Base-by-base conservation (phyloP, 345 rosid species). In the Turritis glabra region DNA sequence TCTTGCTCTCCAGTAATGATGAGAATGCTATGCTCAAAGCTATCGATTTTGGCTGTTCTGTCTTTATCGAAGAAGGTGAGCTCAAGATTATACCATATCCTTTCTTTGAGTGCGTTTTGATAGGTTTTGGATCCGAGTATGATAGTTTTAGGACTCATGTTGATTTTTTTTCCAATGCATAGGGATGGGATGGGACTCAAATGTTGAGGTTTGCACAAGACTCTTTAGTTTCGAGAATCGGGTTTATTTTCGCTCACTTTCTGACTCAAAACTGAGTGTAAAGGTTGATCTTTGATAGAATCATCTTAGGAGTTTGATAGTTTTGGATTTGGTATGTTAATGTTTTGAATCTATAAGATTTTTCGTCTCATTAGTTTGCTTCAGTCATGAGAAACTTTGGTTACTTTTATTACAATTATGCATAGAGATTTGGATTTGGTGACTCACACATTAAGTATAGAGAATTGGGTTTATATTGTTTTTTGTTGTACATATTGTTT, bases 21-120 rank as follows among this genome's bases (percentile, higher is more conserved):
- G 84, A 82, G 41, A 79, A 67, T 5, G 89, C 93, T 22, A 80
- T 75, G 84, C 67, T 91, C 72, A 91, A 91, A 81, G 88, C 96
- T 8, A 89, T 89, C 21, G 97, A 88, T 76, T 91, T 91, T 58
- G 93, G 97, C 3, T 64, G 85, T 73, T 91, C 97, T 13, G 93
- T 91, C 3, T 91, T 83, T 84, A 84, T 88, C 17, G 88, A 89
- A 62, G 90, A 91, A 83, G 97, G 97, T 89, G 18, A 64, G 35
- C 9, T 61, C 27, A 19, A 50, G 7, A 50, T 22, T n/a, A n/a
- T n/a, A n/a, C n/a, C n/a, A n/a, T n/a, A n/a, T 21, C 14, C 8
- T 7, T 50, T 50, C 15, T 50, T 8, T 47, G 22, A 46, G 1
- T 46, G 12, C 4, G 51, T 33, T 46, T 2, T 8, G 12, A 46